phyloP scores from a whole-genome alignment of 768 basidiomycete genomes.

The Suillus ampliporus region DNA sequence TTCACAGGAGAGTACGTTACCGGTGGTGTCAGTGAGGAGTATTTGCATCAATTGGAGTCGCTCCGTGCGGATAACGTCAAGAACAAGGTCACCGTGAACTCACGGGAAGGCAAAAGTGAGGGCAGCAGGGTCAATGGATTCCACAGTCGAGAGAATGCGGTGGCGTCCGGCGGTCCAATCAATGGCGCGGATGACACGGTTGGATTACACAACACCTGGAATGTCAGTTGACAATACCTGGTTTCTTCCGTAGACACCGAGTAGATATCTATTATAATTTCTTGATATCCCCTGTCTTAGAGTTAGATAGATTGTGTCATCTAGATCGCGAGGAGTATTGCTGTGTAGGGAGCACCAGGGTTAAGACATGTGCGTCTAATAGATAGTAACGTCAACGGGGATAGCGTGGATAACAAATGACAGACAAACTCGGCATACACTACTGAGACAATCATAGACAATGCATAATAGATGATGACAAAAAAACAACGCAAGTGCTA shows the following conservation, averaged over 20 bases:
- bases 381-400: background rate
- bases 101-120: conserved; percentile 32
- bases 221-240: conserved; percentile 35
- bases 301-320: background rate
- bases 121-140: conserved; percentile 28
- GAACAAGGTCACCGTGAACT: conserved; percentile 46
- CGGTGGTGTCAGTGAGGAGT: conserved; percentile 85
- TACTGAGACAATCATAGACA: background rate
- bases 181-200: conserved; percentile 78
- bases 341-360: background rate
- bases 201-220: conserved; percentile 79
- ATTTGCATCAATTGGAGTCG: conserved; percentile 75
- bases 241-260: no score
- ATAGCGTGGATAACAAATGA: background rate
- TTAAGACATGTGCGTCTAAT: background rate
- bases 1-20: conserved; percentile 98
- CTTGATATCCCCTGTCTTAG: background rate
- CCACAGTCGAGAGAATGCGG: conserved; percentile 26
- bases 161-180: conserved; percentile 47
- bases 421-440: background rate
- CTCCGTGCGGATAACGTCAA: conserved; percentile 85
- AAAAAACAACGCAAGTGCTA: background rate
- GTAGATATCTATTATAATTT: background rate
- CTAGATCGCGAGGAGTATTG: background rate
- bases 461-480: background rate